These are phyloP conservation scores for Entonaema liquescens DNA, from an alignment of 495 filamentous ascomycete genomes.

Conservation along the genomic window DNA sequence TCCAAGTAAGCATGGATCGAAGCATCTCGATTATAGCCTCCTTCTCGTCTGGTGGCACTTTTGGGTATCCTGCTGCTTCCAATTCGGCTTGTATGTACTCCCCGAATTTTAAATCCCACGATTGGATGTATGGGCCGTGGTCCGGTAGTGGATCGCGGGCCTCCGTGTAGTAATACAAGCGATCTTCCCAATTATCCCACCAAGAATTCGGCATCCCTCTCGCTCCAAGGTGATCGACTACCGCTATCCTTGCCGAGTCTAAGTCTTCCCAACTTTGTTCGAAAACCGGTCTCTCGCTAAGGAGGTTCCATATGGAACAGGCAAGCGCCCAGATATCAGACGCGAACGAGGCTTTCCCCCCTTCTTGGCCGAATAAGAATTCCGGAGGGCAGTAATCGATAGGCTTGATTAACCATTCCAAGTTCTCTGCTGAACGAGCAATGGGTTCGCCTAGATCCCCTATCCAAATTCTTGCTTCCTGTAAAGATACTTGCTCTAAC, in stretches of 20 bases:
- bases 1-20: background rate
- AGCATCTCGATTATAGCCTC: background rate
- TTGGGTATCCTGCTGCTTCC: background rate
- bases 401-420: background rate
- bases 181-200: background rate
- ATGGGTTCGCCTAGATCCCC: background rate
- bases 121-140: background rate
- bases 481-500: background rate
- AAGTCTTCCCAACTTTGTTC: too few species aligned
- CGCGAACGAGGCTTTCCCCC: background rate
- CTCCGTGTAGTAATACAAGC: background rate
- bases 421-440: background rate
- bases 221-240: background rate
- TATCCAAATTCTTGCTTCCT: background rate
- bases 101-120: background rate
- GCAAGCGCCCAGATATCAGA: background rate
- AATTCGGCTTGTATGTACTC: background rate
- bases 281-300: background rate
- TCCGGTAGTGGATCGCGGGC: background rate
- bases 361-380: background rate
- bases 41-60: background rate
- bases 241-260: background rate
- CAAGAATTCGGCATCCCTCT: background rate
- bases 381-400: background rate
- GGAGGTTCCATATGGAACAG: background rate